Conservation (phyloP, 2,329 filamentous ascomycete species). For the Phyllosticta capitalensis region DNA sequence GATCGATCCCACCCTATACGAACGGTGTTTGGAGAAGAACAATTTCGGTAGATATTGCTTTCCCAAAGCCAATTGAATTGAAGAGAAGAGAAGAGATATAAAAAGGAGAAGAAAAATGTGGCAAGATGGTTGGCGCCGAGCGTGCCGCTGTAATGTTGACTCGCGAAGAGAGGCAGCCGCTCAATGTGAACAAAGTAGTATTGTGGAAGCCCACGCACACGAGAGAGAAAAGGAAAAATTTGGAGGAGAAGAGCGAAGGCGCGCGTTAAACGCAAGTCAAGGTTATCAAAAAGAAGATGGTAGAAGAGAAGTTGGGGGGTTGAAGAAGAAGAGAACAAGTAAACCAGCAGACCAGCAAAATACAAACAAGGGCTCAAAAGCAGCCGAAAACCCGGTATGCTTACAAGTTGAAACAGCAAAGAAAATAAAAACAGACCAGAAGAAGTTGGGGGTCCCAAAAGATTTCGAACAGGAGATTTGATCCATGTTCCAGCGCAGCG, state of each 20-base stretch:
- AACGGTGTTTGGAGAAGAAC: background rate
- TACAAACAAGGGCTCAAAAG: conserved; percentile 3
- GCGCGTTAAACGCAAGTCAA: background rate
- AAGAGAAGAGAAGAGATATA: conserved; percentile 4
- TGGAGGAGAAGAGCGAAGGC: background rate
- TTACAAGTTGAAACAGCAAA: background rate
- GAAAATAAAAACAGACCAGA: conserved; percentile 2
- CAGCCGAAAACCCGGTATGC: background rate
- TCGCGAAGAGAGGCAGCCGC: background rate
- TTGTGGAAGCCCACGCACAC: too few relatives aligned
- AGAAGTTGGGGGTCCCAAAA: background rate
- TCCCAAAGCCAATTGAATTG: background rate
- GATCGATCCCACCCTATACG: background rate
- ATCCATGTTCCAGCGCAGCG: conserved; percentile 8
- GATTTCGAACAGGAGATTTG: conserved; percentile 2
- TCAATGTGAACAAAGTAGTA: background rate
- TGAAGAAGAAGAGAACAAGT: background rate
- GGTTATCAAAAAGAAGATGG: background rate
- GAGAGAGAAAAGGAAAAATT: background rate
- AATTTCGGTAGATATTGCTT: too few relatives aligned
- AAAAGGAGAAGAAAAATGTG: conserved; percentile 5
- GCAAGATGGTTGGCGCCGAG: background rate
- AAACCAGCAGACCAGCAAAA: conserved; percentile 2
- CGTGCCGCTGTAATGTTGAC: background rate
- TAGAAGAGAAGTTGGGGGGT: background rate